A percentile compares a stretch with the other conserved stretches of the same genome.
Conservation (phyloP, 2,329 filamentous ascomycete genomes). For the Tympanopsis confertula region DNA sequence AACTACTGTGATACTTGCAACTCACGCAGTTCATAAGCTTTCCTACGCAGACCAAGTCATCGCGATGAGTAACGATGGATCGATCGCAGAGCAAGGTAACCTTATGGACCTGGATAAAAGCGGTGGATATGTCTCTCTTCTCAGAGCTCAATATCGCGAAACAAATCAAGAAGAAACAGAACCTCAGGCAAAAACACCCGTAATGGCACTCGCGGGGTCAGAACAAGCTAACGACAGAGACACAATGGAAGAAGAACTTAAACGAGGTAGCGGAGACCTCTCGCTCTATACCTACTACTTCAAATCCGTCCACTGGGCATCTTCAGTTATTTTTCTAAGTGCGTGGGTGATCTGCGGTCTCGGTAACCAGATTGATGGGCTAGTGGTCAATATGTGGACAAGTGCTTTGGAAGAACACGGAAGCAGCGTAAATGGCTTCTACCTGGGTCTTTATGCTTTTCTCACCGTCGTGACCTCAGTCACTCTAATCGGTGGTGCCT, state of each 20-base stretch:
- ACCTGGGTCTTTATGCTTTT: constrained; percentile 3
- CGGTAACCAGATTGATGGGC: constrained; percentile 2
- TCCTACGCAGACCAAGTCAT: constrained; percentile 2
- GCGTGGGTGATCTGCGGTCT: background rate
- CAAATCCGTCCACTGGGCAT: too few species aligned
- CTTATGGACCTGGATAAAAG: too few species aligned
- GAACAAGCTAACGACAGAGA: constrained; percentile 1
- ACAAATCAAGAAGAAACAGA: too few species aligned
- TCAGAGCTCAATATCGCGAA: too few species aligned
- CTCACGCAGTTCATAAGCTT: constrained; percentile 8
- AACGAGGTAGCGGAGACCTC: too few species aligned
- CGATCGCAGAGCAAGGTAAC: background rate
- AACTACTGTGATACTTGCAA: constrained; percentile 9
- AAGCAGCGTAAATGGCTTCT: constrained; percentile 3
- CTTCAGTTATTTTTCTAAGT: too few species aligned
- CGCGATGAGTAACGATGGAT: background rate
- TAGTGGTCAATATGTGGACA: constrained; percentile 7
- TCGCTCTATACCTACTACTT: too few species aligned
- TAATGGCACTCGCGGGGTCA: background rate
- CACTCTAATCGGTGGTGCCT: constrained; percentile 2
- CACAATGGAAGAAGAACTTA: constrained; percentile 1
- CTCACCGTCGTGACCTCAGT: background rate
- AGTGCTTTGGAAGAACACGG: too few species aligned
- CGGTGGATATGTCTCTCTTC: too few species aligned
- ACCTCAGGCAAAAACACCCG: background rate